phyloP scores from a whole-genome alignment of 768 basidiomycete species.

The Hemileccinum rubropunctum region DNA sequence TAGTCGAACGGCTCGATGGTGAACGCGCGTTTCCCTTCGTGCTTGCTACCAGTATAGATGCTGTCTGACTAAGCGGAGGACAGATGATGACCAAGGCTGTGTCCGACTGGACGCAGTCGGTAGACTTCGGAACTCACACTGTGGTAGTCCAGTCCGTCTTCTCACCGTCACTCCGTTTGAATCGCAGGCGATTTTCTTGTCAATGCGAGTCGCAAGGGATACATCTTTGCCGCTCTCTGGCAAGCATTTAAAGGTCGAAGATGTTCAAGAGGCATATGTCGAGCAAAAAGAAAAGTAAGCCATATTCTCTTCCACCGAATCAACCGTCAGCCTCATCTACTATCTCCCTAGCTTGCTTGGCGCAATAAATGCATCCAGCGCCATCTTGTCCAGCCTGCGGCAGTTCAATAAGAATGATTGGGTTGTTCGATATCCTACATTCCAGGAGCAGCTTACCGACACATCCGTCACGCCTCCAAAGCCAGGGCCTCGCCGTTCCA shows the following conservation, averaged over 20 bases:
- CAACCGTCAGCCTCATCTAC: not conserved
- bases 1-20: no score
- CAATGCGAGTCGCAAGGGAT: constrained; percentile 18
- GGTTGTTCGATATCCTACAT: constrained; percentile 85
- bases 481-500: constrained; percentile 33
- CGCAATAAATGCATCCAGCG: constrained; percentile 72
- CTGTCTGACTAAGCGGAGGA: constrained; percentile 19
- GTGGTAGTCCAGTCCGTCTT: no score
- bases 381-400: constrained; percentile 66
- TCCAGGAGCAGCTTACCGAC: constrained; percentile 45
- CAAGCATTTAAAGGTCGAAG: constrained; percentile 53
- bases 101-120: not conserved
- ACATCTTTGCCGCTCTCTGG: constrained; percentile 10
- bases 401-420: constrained; percentile 84
- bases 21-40: no score
- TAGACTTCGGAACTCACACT: constrained; percentile 1
- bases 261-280: constrained; percentile 74
- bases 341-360: constrained; percentile 46
- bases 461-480: constrained; percentile 28
- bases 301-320: not conserved
- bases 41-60: not conserved
- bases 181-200: constrained; percentile 2
- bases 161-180: not conserved
- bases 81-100: constrained; percentile 14
- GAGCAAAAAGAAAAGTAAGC: constrained; percentile 72